Percentiles rank a stretch among this genome's conserved stretches.
Evolutionary conservation across 768 basidiomycete species (phyloP).

Genomic region (Hygrocybe punicea): DNA sequence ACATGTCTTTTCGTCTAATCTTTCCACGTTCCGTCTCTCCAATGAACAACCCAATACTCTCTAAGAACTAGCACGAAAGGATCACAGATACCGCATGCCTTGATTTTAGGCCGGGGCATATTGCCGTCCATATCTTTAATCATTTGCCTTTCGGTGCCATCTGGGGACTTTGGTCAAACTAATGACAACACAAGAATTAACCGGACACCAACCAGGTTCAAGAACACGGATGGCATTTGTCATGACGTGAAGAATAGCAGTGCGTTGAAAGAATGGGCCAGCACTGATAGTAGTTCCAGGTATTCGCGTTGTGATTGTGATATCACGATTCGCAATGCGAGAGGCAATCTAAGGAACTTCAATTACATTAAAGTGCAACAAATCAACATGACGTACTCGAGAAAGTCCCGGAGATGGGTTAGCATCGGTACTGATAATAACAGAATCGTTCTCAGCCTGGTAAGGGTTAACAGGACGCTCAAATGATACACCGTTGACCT

Average conservation of each 20-base stretch:
- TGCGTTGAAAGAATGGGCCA: slow-evolving; percentile 81
- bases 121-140: slow-evolving; percentile 81
- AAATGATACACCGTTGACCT: slow-evolving; percentile 54
- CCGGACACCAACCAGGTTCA: slow-evolving; percentile 61
- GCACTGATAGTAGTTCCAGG: slow-evolving; percentile 79
- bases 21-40: slow-evolving; percentile 81
- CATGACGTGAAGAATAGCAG: slow-evolving; percentile 83
- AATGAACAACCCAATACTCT: slow-evolving; percentile 76
- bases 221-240: slow-evolving; percentile 76
- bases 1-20: slow-evolving; percentile 83
- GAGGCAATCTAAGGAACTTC: slow-evolving; percentile 58
- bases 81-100: slow-evolving; percentile 80
- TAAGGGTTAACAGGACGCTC: slow-evolving; percentile 52
- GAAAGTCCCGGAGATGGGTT: slow-evolving; percentile 80
- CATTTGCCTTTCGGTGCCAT: slow-evolving; percentile 75
- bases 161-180: slow-evolving; percentile 36
- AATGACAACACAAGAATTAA: background rate
- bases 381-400: slow-evolving; percentile 48
- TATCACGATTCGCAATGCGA: slow-evolving; percentile 53
- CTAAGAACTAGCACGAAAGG: slow-evolving; percentile 81
- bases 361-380: background rate
- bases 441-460: slow-evolving; percentile 60
- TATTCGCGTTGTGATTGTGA: slow-evolving; percentile 68
- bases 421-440: slow-evolving; percentile 82
- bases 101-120: slow-evolving; percentile 69